Base-by-base conservation (phyloP, 768 basidiomycete species). In the Podaxis sp. region DNA sequence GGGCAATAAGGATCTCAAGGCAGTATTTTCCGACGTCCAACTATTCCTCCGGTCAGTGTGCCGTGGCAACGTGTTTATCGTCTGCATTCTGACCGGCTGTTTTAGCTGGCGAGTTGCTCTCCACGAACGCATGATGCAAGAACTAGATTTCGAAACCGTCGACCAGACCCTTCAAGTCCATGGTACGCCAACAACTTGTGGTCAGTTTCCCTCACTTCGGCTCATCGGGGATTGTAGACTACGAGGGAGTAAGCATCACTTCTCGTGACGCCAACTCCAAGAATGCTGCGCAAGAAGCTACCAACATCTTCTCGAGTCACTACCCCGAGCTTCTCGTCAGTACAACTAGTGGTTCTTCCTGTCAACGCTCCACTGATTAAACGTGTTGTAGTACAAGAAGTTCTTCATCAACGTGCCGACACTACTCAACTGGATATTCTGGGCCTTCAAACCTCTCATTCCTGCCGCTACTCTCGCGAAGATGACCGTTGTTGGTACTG, bases 381-480 rank as follows among this genome's bases (percentile, higher is more conserved):
- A 24, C 55, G 22, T 65, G 90, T 15, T 43, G 22, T n/a, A 61
- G 88, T 80, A 83, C 68, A 82, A 81, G 70, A 93, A 93, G 71
- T 90, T 87, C 76, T 93, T 94, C 69, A 79, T 94, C 69, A 91
- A 91, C 67, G 90, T 94, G 12, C 92, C 92, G 0, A 82, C 83
- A 2, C 68, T 90, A 61, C 79, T 93, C 66, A 82, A 86, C 43
- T 93, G 91, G 91, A 81, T 94, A 63, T 94, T 91, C 76, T 93
- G 91, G 91, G 66, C 80, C 15, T 93, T 93, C 80, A 93, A 88
- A 70, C 82, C 90, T 0, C 70, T 94, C 65, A 71, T 94, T 13
- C 83, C 91, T 1, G 72, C 89, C 6, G 82, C 82, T 29, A 93
- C 92, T n/a, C 70, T 91, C 37, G 86, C 87, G 7, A 94, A 93